These are phyloP conservation scores for Yamadazyma blattariae DNA, from an alignment of 1,139 yeast genomes.

Conservation along the genomic window DNA sequence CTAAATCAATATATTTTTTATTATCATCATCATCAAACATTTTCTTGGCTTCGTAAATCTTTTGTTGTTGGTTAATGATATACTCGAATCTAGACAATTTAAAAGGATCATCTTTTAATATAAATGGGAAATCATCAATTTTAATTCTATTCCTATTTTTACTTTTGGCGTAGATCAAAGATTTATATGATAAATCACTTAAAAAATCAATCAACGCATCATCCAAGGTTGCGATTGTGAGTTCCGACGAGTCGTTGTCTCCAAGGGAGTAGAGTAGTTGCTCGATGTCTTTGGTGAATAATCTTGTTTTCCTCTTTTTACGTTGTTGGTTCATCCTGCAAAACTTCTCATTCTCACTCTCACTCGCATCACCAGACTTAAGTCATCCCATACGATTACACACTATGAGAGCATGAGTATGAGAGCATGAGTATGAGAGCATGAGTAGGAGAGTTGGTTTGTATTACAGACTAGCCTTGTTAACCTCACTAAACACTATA, in stretches of 20 bases:
- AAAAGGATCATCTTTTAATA: conserved; percentile 74
- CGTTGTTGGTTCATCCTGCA: conserved; percentile 7
- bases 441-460: too few relatives aligned
- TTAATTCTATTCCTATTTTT: conserved; percentile 69
- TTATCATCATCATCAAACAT: conserved; percentile 63
- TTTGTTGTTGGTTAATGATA: conserved; percentile 68
- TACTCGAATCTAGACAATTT: conserved; percentile 85
- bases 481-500: conserved; percentile 1
- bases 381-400: too few relatives aligned
- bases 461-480: too few relatives aligned
- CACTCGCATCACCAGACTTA: too few relatives aligned
- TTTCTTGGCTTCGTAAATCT: conserved; percentile 77
- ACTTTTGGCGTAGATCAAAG: conserved; percentile 22
- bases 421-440: too few relatives aligned
- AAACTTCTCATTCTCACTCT: too few relatives aligned
- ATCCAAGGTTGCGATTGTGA: conserved; percentile 76
- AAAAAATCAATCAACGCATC: conserved; percentile 80
- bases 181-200: conserved; percentile 48
- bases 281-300: conserved; percentile 66
- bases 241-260: conserved; percentile 78
- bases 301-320: conserved; percentile 33
- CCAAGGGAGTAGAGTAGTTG: conserved; percentile 83
- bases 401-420: too few relatives aligned
- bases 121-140: conserved; percentile 86
- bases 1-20: conserved; percentile 13